Conservation (phyloP, 352 stramenopile genomes). For the Phytophthora syringae region DNA sequence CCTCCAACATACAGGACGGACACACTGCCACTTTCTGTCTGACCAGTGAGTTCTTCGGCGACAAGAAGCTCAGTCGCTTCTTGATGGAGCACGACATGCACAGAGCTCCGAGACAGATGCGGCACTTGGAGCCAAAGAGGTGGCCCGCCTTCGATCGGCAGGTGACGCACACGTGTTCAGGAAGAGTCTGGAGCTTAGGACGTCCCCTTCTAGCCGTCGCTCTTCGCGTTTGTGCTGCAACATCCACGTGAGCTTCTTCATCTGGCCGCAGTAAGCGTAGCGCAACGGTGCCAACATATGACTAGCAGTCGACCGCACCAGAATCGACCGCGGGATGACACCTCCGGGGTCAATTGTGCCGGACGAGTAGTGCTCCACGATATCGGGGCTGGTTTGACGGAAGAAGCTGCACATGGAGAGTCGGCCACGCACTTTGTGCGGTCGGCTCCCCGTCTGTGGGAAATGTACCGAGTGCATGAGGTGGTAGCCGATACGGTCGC, state of each 20-base stretch:
- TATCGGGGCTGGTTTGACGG: conserved; percentile 35
- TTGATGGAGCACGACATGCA: conserved; percentile 54
- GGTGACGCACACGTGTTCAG: conserved; percentile 29
- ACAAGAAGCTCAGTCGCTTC: conserved; percentile 41
- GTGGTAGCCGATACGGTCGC: conserved; percentile 64
- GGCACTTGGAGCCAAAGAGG: conserved; percentile 38
- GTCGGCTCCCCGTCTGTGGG: conserved; percentile 27
- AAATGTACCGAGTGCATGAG: conserved; percentile 69
- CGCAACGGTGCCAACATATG: conserved; percentile 34
- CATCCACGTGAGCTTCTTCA: conserved; percentile 53
- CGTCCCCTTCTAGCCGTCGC: conserved; percentile 8
- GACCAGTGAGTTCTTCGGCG: conserved; percentile 22
- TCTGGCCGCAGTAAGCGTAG: conserved; percentile 43
- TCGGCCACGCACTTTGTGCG: conserved; percentile 31
- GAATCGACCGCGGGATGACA: conserved; percentile 42
- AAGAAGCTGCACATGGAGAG: conserved; percentile 47
- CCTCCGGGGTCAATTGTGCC: conserved; percentile 42
- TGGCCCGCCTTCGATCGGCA: conserved; percentile 34
- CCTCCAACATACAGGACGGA: conserved; percentile 33
- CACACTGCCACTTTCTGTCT: conserved; percentile 34
- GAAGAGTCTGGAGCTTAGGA: background rate
- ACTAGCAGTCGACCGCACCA: conserved; percentile 25
- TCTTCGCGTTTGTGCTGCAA: conserved; percentile 35
- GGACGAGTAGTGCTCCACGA: conserved; percentile 43
- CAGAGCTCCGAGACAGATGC: conserved; percentile 45